Evolutionary conservation across 2,329 filamentous ascomycete species (phyloP).

Genomic region (Esteya vermicola): DNA sequence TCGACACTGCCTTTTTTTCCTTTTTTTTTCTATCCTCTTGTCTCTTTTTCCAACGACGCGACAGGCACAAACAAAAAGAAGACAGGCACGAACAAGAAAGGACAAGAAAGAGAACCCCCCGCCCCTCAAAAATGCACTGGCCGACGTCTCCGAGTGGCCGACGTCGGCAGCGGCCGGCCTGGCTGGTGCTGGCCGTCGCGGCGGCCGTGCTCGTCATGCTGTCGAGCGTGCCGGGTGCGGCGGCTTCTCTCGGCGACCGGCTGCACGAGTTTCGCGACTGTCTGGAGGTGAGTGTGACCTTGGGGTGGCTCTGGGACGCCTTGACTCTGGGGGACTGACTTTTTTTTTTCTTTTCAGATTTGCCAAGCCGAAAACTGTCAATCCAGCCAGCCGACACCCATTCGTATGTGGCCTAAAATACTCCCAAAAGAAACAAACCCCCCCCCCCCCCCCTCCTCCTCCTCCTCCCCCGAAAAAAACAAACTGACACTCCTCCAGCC

Average conservation of each 20-base stretch:
- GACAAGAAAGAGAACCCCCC: no score
- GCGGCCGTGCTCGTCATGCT: slow-evolving; percentile 19
- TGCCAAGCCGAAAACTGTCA: slow-evolving; percentile 72
- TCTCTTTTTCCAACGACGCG: no score
- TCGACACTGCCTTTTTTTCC: neutral
- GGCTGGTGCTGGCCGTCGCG: slow-evolving; percentile 1
- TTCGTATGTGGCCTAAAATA: slow-evolving; percentile 48
- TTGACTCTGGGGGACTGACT: neutral
- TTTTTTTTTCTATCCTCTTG: neutral
- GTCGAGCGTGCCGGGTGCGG: slow-evolving; percentile 22
- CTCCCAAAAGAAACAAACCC: no score
- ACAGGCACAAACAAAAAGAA: neutral
- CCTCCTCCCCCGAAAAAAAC: no score
- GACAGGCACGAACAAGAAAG: no score
- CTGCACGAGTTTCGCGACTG: slow-evolving; percentile 81
- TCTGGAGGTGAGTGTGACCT: slow-evolving; percentile 57
- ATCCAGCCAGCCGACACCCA: slow-evolving; percentile 41
- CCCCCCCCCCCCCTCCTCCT: neutral
- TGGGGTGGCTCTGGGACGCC: neutral
- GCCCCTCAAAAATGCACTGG: no score
- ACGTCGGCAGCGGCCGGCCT: neutral
- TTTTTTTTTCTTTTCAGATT: slow-evolving; percentile 37
- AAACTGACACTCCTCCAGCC: slow-evolving; percentile 33
- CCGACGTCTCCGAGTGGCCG: no score
- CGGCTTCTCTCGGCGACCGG: slow-evolving; percentile 70